A percentile compares a stretch with the other conserved stretches of the same genome.
Evolutionary conservation across 176 grass and related monocot species (phyloP).

Genomic region (Puya raimondii): DNA sequence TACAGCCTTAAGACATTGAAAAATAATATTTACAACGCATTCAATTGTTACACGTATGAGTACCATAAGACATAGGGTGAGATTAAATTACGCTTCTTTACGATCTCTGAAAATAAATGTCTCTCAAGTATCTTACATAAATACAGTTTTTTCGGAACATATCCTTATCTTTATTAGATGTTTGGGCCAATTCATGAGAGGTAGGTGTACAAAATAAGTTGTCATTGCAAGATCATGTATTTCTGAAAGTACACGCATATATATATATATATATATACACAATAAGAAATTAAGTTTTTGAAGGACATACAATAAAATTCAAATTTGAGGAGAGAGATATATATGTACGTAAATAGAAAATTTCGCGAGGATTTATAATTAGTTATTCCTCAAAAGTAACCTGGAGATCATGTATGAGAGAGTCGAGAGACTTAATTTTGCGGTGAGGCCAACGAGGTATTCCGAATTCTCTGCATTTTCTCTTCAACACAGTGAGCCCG

Average conservation of each 20-base stretch:
- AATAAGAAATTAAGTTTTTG: neutral
- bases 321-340: neutral
- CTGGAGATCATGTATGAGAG: slow-evolving; percentile 46
- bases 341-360: neutral
- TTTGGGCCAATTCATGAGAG: too few relatives aligned
- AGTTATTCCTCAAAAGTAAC: slow-evolving; percentile 11
- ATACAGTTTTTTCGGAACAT: too few relatives aligned
- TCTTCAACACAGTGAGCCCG: slow-evolving; percentile 60
- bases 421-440: slow-evolving; percentile 61
- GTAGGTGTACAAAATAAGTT: too few relatives aligned
- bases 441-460: slow-evolving; percentile 62
- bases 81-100: too few relatives aligned
- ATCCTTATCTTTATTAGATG: too few relatives aligned
- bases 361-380: neutral
- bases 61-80: too few relatives aligned
- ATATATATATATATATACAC: neutral
- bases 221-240: too few relatives aligned
- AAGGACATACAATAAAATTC: neutral
- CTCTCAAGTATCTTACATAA: too few relatives aligned
- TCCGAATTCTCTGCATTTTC: slow-evolving; percentile 57
- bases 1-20: too few relatives aligned
- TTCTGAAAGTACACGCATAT: neutral
- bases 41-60: too few relatives aligned
- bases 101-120: too few relatives aligned
- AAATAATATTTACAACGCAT: too few relatives aligned